phyloP scores from a whole-genome alignment of 345 rosid species.

The Acer negundo region DNA sequence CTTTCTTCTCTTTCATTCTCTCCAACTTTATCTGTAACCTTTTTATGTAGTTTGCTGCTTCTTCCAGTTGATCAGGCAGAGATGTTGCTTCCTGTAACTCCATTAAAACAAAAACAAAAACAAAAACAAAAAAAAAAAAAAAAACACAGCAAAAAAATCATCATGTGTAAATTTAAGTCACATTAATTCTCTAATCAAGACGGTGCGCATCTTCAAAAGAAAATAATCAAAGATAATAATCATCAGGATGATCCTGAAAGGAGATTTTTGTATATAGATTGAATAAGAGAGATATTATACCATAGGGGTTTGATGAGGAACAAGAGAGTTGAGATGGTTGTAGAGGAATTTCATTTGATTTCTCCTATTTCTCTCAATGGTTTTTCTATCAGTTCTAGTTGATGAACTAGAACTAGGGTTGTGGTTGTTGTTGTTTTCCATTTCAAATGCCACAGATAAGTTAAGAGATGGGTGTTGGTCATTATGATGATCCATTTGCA shows the following conservation, averaged over 20 bases:
- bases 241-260: not conserved
- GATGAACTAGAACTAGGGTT: slow-evolving; percentile 34
- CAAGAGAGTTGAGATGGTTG: slow-evolving; percentile 52
- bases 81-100: slow-evolving; percentile 41
- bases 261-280: not conserved
- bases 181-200: not conserved
- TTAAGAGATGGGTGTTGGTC: not conserved
- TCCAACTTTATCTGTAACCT: slow-evolving; percentile 53
- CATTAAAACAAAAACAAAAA: not conserved
- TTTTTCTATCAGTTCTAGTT: slow-evolving; percentile 53
- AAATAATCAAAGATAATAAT: no score
- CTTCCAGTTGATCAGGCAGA: slow-evolving; percentile 56
- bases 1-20: slow-evolving; percentile 53
- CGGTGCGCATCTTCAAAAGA: no score
- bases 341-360: slow-evolving; percentile 63
- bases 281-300: slow-evolving; percentile 17
- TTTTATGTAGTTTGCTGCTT: slow-evolving; percentile 61
- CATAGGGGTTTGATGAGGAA: slow-evolving; percentile 43
- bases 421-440: slow-evolving; percentile 32
- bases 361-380: slow-evolving; percentile 60
- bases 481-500: no score
- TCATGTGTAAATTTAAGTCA: not conserved
- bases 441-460: not conserved
- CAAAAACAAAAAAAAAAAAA: not conserved
- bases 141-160: not conserved